Evolutionary conservation across 257 asterid genomes (phyloP).

Genomic region (Petrea volubilis): DNA sequence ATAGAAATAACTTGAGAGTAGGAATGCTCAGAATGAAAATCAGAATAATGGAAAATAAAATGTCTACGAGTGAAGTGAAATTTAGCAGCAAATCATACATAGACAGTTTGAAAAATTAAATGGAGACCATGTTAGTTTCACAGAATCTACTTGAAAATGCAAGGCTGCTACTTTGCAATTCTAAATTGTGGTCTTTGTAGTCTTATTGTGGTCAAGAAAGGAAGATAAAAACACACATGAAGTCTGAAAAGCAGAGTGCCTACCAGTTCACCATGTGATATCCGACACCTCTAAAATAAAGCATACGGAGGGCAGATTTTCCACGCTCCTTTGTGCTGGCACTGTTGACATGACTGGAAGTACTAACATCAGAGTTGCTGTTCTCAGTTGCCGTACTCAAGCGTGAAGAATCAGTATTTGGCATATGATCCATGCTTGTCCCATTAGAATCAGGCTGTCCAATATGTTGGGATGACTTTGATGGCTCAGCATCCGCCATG

Average conservation of each 20-base stretch:
- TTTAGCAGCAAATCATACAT: background rate
- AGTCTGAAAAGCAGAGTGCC: conserved; percentile 28
- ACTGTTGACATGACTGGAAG: conserved; percentile 58
- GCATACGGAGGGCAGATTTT: conserved; percentile 63
- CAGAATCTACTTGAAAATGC: background rate
- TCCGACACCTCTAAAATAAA: conserved; percentile 72
- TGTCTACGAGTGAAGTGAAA: background rate
- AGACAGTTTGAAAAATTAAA: background rate
- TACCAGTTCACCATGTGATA: conserved; percentile 99
- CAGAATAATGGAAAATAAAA: background rate
- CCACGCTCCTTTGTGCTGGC: conserved; percentile 65
- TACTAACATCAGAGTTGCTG: conserved; percentile 55
- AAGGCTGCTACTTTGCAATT: background rate
- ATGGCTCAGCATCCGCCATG: conserved; percentile 39
- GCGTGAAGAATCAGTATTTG: conserved; percentile 42
- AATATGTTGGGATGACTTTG: conserved; percentile 36
- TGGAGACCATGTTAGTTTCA: background rate
- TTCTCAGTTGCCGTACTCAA: conserved; percentile 44
- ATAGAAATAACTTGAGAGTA: background rate
- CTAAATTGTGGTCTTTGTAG: background rate
- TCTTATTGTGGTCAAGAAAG: conserved; percentile 8
- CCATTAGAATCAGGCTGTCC: conserved; percentile 59
- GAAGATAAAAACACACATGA: conserved; percentile 2
- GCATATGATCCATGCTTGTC: conserved; percentile 34
- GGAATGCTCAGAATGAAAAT: background rate